phyloP scores from a whole-genome alignment of 345 rosid genomes.

The Brassica carinata region DNA sequence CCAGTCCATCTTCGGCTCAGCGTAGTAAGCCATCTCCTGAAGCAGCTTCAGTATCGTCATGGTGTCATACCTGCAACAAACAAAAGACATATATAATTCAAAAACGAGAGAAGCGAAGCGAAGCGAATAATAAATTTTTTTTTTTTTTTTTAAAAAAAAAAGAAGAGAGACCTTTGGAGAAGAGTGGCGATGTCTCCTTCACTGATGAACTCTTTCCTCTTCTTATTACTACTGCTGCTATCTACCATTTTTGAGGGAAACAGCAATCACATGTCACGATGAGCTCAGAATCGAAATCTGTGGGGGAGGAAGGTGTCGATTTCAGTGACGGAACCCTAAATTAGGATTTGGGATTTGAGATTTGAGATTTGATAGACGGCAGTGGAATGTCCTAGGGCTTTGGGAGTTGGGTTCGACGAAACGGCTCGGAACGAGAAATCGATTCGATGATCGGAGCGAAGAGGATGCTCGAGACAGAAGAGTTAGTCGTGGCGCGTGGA shows the following conservation, averaged over 20 bases:
- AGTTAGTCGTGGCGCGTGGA: conserved; percentile 27
- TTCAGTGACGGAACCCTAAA: conserved; percentile 39
- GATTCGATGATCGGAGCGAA: conserved; percentile 9
- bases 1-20: conserved; percentile 62
- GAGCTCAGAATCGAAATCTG: background rate
- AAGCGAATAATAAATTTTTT: background rate
- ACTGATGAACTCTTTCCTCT: conserved; percentile 54
- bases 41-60: conserved; percentile 57
- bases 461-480: background rate
- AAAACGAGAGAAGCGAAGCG: background rate
- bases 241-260: conserved; percentile 46
- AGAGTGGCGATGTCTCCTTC: conserved; percentile 73
- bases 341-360: conserved; percentile 42
- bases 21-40: conserved; percentile 59
- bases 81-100: background rate
- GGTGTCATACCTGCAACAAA: conserved; percentile 54
- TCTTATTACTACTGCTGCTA: conserved; percentile 48
- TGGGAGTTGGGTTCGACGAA: background rate
- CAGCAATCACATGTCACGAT: conserved; percentile 43
- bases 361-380: background rate
- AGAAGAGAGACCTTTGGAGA: conserved; percentile 59
- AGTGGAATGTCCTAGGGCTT: background rate
- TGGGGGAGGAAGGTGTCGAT: background rate
- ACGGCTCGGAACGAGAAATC: background rate
- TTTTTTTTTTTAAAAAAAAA: no score